Percentiles rank a stretch among this genome's conserved stretches.
Evolutionary conservation across 148 eudicot genomes (phyloP).

Genomic region (Dianthus caryophyllus): DNA sequence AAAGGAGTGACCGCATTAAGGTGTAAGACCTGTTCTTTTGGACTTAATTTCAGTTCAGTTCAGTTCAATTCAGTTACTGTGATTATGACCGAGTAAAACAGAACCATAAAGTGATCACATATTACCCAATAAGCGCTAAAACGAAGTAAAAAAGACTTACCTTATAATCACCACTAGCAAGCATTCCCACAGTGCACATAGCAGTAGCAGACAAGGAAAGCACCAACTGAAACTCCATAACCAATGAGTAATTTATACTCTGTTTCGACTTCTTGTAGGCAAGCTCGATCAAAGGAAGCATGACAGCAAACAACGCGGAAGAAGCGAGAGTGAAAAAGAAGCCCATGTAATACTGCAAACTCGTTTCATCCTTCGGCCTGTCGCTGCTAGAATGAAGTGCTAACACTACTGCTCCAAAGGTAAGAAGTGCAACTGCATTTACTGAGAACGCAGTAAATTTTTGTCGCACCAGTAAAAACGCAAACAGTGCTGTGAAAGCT

Average conservation of each 20-base stretch:
- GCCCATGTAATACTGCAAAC: conserved; percentile 35
- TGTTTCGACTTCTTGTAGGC: conserved; percentile 42
- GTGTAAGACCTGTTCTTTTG: too few species aligned
- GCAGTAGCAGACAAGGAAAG: conserved; percentile 50
- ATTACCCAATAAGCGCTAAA: too few species aligned
- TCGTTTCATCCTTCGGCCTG: conserved; percentile 37
- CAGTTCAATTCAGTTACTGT: too few species aligned
- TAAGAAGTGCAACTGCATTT: conserved; percentile 51
- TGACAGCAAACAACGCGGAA: conserved; percentile 42
- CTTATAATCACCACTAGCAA: conserved; percentile 47
- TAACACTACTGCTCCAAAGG: conserved; percentile 49
- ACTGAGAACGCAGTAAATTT: conserved; percentile 53
- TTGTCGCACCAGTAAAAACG: conserved; percentile 46
- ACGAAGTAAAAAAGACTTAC: conserved; percentile 28
- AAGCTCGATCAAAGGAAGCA: conserved; percentile 58
- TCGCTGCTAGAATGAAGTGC: conserved; percentile 55
- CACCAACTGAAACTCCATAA: conserved; percentile 64
- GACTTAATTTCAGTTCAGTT: too few species aligned
- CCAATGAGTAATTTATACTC: conserved; percentile 39
- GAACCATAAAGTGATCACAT: too few species aligned
- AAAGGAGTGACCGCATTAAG: too few species aligned
- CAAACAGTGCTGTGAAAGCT: conserved; percentile 55
- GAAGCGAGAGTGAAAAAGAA: conserved; percentile 48
- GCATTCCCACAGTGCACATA: conserved; percentile 52
- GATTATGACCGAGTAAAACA: too few species aligned